Conservation (phyloP, 768 basidiomycete genomes). For the Tulasnella sp. region DNA sequence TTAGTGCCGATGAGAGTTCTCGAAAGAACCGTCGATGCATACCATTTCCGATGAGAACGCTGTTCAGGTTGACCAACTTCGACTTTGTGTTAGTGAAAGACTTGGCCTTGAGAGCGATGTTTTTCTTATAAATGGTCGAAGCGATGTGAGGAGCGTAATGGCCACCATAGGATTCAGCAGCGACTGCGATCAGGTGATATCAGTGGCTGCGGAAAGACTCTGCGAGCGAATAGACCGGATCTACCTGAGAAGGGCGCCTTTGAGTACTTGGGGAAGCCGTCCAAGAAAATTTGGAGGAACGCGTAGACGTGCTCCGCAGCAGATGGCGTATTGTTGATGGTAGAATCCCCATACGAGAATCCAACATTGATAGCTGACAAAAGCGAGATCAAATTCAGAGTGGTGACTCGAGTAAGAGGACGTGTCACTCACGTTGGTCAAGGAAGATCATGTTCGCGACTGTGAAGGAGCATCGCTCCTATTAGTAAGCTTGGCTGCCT, state of each 20-base stretch:
- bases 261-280: conserved; percentile 64
- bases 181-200: not conserved
- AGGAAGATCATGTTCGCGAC: conserved; percentile 48
- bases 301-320: conserved; percentile 87
- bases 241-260: conserved; percentile 39
- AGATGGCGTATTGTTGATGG: conserved; percentile 67
- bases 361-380: conserved; percentile 71
- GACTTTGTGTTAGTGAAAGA: conserved; percentile 34
- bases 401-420: conserved; percentile 12
- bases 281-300: conserved; percentile 70
- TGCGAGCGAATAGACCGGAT: not conserved
- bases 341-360: conserved; percentile 71
- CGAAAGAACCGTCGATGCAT: not conserved
- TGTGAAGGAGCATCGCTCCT: not conserved
- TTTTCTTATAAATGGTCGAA: conserved; percentile 66
- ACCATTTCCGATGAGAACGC: conserved; percentile 76
- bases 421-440: conserved; percentile 32
- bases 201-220: not conserved
- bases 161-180: conserved; percentile 32
- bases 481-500: not conserved
- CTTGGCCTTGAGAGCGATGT: conserved; percentile 41
- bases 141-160: conserved; percentile 82
- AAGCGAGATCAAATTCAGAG: conserved; percentile 10
- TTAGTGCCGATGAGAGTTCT: not conserved
- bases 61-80: conserved; percentile 66